Percentiles rank a stretch among this genome's conserved stretches.
Evolutionary conservation across 768 basidiomycete species (phyloP).

Genomic region (Lactarius quietus): DNA sequence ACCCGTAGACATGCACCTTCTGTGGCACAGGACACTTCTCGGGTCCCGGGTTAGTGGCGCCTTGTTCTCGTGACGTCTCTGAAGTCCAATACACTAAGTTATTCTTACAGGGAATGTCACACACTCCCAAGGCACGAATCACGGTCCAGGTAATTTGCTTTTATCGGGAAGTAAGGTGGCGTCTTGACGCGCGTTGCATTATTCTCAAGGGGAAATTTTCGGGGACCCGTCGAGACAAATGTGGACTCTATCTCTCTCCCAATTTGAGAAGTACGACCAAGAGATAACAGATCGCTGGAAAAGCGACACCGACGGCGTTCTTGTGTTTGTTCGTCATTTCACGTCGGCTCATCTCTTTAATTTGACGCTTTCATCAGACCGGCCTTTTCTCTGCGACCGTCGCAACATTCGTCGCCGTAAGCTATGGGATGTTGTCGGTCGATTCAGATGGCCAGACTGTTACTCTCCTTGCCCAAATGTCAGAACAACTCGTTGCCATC

Average conservation of each 20-base stretch:
- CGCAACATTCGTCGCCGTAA: background rate
- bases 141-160: background rate
- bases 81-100: no score
- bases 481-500: constrained; percentile 1
- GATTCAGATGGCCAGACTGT: constrained; percentile 2
- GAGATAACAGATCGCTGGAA: constrained; percentile 1
- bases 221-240: constrained; percentile 5
- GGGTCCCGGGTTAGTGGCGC: background rate
- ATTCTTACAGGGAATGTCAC: background rate
- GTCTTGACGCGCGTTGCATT: background rate
- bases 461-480: background rate
- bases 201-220: constrained; percentile 1
- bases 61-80: background rate
- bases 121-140: background rate
- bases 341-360: background rate
- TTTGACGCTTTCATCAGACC: background rate
- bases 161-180: background rate
- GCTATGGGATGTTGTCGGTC: background rate
- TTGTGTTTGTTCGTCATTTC: constrained; percentile 4
- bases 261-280: constrained; percentile 5
- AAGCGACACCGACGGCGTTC: background rate
- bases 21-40: background rate
- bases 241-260: constrained; percentile 9
- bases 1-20: background rate
- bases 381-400: constrained; percentile 10